Conservation (phyloP, 2,329 filamentous ascomycete species). For the Verticillium klebahnii region DNA sequence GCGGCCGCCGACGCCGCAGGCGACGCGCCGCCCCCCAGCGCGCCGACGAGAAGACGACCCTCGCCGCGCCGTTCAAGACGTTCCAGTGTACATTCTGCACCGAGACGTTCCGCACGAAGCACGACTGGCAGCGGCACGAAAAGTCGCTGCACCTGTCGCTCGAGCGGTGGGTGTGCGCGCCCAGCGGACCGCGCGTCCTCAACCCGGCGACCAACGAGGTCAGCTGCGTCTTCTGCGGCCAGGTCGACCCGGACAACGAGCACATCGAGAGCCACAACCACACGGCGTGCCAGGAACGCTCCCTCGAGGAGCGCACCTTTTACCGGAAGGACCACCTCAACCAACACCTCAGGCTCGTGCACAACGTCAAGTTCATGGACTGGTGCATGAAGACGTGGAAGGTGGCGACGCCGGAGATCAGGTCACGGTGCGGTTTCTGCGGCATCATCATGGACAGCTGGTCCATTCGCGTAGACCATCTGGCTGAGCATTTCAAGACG, state of each 20-base stretch:
- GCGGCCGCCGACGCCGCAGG: conserved; percentile 46
- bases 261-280: conserved; percentile 58
- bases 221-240: conserved; percentile 56
- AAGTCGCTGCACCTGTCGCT: conserved; percentile 62
- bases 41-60: conserved; percentile 27
- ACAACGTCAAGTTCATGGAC: conserved; percentile 54
- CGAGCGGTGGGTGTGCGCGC: conserved; percentile 61
- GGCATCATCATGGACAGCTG: conserved; percentile 58
- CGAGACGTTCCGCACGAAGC: conserved; percentile 62
- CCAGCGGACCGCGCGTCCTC: conserved; percentile 49
- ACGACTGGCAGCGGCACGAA: conserved; percentile 68
- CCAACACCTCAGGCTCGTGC: conserved; percentile 59
- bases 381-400: conserved; percentile 66
- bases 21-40: conserved; percentile 35
- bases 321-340: conserved; percentile 65
- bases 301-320: conserved; percentile 56
- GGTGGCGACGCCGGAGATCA: conserved; percentile 54
- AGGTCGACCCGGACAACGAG: conserved; percentile 47
- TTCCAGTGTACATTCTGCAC: conserved; percentile 68
- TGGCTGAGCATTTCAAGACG: conserved; percentile 64
- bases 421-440: conserved; percentile 63
- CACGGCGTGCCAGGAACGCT: conserved; percentile 62
- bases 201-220: conserved; percentile 55
- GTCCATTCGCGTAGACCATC: conserved; percentile 55
- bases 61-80: conserved; percentile 45